Evolutionary conservation across 495 filamentous ascomycete species (phyloP), one percentile per base, ranked within the genome.

Genomic region (Apodospora peruviana): DNA sequence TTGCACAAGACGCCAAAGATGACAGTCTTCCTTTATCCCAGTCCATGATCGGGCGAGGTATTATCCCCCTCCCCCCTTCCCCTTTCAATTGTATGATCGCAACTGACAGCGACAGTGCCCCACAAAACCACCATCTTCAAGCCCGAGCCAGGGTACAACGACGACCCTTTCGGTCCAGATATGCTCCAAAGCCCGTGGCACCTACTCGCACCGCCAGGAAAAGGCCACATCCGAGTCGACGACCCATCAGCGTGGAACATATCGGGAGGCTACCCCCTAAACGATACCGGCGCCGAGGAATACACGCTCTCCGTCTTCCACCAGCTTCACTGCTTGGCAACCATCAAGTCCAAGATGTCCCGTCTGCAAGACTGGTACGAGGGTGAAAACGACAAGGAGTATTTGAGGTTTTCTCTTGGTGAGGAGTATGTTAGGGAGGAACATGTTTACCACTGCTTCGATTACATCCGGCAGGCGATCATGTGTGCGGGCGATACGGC

Each of bases 271-370:
- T 53, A 37, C 24, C 50, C 50, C 29, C 21, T 53, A 4, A 32
- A 48, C 20, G 44, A 48, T 11, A 1, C 7, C 40, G 39, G 39
- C 10, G 44, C 50, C 0, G 50, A 53, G 32, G 50, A 53, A 22
- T 57, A 57, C 34, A 52, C 49, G 12, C 5, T 57, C 4, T 57
- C 53, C 12, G 23, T 57, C 7, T 49, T 57, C 25, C 53, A 57
- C 27, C 53, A 57, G 37, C 23, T 57, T 11, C 53, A 57, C 24
- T 57, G 53, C 42, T 40, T 57, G 34, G 50, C 50, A 43, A 45
- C 45, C 3, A 53, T 53, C 3, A 47, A 53, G 32, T 53, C 50
- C 39, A 48, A 43, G 24, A 29, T 48, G 44, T 43, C 44, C 16
- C 19, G 24, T n/a, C 22, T 53, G 8, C 50, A 43, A 27, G 44